These are phyloP conservation scores for Trametes gibbosa DNA, from an alignment of 768 basidiomycete genomes.

Conservation along the genomic window DNA sequence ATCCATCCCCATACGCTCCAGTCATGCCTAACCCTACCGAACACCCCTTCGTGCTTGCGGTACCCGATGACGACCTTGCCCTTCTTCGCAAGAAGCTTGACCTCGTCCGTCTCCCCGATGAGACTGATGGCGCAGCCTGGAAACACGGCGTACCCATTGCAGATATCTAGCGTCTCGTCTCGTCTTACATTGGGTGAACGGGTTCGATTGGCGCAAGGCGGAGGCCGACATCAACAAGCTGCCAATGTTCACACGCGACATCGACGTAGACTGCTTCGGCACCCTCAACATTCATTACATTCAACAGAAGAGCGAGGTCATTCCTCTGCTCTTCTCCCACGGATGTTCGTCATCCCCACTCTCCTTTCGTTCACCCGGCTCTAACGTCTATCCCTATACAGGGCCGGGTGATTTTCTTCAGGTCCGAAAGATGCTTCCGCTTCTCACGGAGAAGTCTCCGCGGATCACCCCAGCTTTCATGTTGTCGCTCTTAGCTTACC, in stretches of 20 bases:
- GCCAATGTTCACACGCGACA: conserved; percentile 53
- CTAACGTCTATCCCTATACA: conserved; percentile 18
- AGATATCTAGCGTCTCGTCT: conserved; percentile 46
- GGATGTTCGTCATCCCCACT: conserved; percentile 42
- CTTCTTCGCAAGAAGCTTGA: conserved; percentile 26
- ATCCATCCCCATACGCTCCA: background rate
- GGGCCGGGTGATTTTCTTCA: conserved; percentile 66
- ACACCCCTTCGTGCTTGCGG: conserved; percentile 24
- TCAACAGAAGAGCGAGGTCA: conserved; percentile 21
- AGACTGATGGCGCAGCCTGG: conserved; percentile 26
- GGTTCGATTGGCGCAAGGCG: conserved; percentile 54
- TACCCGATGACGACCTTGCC: conserved; percentile 23
- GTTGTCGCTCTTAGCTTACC: conserved; percentile 60
- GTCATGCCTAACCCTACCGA: conserved; percentile 10
- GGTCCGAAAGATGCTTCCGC: conserved; percentile 53
- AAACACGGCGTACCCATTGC: conserved; percentile 39
- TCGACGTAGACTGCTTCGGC: conserved; percentile 47
- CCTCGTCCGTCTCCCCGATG: conserved; percentile 28
- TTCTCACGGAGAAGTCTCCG: conserved; percentile 42
- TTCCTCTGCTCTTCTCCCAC: conserved; percentile 60
- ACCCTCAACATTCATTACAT: conserved; percentile 56
- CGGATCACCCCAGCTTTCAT: conserved; percentile 56
- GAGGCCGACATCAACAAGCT: conserved; percentile 53
- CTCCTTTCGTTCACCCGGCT: background rate
- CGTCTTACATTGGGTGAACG: conserved; percentile 47